These are phyloP conservation scores for Pseudonectria buxi DNA, from an alignment of 2,329 filamentous ascomycete species.

Conservation along the genomic window DNA sequence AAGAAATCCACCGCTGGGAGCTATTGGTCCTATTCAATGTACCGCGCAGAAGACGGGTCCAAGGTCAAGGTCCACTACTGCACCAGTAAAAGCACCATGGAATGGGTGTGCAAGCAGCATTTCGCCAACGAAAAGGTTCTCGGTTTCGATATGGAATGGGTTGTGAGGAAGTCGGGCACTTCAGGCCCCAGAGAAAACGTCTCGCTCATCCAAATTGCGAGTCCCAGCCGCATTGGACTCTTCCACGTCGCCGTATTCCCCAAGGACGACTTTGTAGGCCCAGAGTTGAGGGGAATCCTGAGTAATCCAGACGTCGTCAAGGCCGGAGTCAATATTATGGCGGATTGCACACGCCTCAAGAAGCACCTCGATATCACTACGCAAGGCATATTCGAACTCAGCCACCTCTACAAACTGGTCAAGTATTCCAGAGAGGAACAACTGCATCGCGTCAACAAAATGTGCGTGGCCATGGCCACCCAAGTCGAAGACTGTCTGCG, in stretches of 20 bases:
- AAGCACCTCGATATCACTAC: slow-evolving; percentile 60
- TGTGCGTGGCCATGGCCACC: slow-evolving; percentile 55
- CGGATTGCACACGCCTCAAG: slow-evolving; percentile 61
- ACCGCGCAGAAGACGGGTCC: slow-evolving; percentile 43
- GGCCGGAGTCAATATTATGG: slow-evolving; percentile 67
- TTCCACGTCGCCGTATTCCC: slow-evolving; percentile 70
- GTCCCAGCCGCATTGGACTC: slow-evolving; percentile 66
- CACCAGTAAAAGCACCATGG: slow-evolving; percentile 57
- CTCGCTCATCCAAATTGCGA: slow-evolving; percentile 77
- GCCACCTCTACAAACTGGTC: slow-evolving; percentile 72
- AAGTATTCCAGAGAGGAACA: slow-evolving; percentile 52
- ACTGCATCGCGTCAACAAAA: slow-evolving; percentile 56
- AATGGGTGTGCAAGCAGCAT: slow-evolving; percentile 54
- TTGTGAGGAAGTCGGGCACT: slow-evolving; percentile 38
- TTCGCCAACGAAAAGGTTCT: slow-evolving; percentile 65
- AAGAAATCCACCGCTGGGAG: slow-evolving; percentile 39
- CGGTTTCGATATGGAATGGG: slow-evolving; percentile 92
- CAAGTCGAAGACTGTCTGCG: slow-evolving; percentile 67
- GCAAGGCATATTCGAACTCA: slow-evolving; percentile 70
- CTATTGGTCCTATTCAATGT: slow-evolving; percentile 64
- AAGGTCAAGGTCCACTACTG: slow-evolving; percentile 73
- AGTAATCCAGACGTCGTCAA: slow-evolving; percentile 66
- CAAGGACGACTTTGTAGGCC: slow-evolving; percentile 56
- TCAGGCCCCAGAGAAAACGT: slow-evolving; percentile 59
- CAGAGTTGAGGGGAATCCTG: slow-evolving; percentile 64